Base-by-base conservation (phyloP, 495 filamentous ascomycete species). In the Annulohypoxylon bovei region DNA sequence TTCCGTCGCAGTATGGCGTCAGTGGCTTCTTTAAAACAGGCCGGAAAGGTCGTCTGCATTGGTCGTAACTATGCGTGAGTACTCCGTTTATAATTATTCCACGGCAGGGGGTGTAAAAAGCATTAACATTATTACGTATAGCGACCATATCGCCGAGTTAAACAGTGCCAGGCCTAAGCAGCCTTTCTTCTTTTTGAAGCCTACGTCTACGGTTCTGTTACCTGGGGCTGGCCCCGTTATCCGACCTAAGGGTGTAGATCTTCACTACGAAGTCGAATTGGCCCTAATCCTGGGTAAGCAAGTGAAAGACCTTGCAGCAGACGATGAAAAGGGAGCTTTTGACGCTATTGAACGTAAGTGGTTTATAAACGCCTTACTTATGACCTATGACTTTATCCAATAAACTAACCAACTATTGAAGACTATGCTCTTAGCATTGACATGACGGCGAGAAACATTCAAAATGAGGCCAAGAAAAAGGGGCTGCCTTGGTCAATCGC, bases 181-280 rank as follows among this genome's bases (percentile, higher is more conserved):
- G 77, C 95, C 96, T 5, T 98, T 99, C 82, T 99, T 97, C 89
- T 99, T 99, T 88, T 87, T 97, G 66, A 99, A 99, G 86, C 96
- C 95, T 5, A 77, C 93, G 0, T 89, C 89, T 58, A 89, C 93
- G 16, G 90, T 99, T 67, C 87, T 97, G 1, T 84, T 89, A 14
- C 94, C 94, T 2, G 83, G 84, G 39, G 83, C 85, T 27, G 94
- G 96, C 4, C 91, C 94, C n/a, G 88, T 97, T 37, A 88, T 97
- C 58, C 88, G 89, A 39, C 95, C 95, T 16, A 84, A 81, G 63
- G 95, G 94, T 66, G 89, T 93, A 39, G 90, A 88, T 57, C 83
- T 97, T 46, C 95, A 98, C 81, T 97, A 97, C 84, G 95, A 99
- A 79, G 91, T 98, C 53, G 95, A 99, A 82, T 85, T 99, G 63